Evolutionary conservation across 164 flowering plant species (phyloP), one percentile per base, ranked within the genome.

Genomic region (Nelumbo lutea): DNA sequence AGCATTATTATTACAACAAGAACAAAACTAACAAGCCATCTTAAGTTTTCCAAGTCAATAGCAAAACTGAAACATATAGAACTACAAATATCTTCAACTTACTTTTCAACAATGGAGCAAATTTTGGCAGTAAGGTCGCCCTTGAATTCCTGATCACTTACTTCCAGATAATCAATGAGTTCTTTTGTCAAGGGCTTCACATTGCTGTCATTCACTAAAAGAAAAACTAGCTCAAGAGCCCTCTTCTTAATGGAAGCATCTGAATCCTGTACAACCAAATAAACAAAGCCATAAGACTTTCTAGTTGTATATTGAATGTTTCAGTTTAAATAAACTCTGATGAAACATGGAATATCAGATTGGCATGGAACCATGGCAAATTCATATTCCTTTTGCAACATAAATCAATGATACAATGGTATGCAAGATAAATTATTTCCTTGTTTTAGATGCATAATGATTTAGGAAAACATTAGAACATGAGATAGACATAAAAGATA

Each of bases 171-270:
- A 4, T 96, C 99, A 76, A 91, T 86, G 42, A 96, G 87, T 73
- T 96, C 99, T 81, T 93, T 91, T 39, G 96, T 84, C 79, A 93
- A 73, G 75, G 88, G 77, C 79, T 87, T 86, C 62, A 87, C 97
- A 83, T 93, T 96, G 79, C 69, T 91, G 71, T 91, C 98, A 81
- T 96, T 96, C 70, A 93, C 90, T 45, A 96, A 81, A 73, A 91
- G 86, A 83, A 88, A 96, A 51, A 91, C 82, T 69, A 93, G 98
- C 74, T 93, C 99, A 78, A 96, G 95, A 38, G 98, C 97, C 75
- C 97, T 87, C 81, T 90, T 93, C 76, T 97, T 88, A 68, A 96
- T 93, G 56, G 99, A 96, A 79, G 98, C 96, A 84, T 96, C 99
- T 65, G 90, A 82, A 85, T 93, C 98, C 99, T 96, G 88, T 42